Conservation (phyloP, 1,284 basidiomycete species). For the Cryptococcus sp. region DNA sequence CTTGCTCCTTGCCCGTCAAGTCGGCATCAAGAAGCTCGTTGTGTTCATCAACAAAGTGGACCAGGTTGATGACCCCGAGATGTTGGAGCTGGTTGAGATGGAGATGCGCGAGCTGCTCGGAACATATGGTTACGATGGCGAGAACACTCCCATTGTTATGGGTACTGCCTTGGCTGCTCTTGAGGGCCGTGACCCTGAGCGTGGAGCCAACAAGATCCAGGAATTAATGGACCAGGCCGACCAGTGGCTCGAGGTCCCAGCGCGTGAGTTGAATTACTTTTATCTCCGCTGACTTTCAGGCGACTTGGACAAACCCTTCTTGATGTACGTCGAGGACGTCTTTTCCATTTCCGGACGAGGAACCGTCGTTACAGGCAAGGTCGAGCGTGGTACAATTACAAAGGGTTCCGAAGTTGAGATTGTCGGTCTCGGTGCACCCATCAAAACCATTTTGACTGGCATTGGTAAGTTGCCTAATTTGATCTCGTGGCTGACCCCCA, state of each 20-base stretch:
- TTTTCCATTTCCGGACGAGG: conserved; percentile 99
- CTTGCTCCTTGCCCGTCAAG: conserved; percentile 93
- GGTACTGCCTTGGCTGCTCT: conserved; percentile 95
- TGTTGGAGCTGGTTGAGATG: conserved; percentile 99
- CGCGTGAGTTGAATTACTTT: conserved; percentile 62
- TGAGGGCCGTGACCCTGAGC: conserved; percentile 75
- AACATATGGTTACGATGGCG: conserved; percentile 93
- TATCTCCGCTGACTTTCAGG: conserved; percentile 55
- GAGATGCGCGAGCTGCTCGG: conserved; percentile 98
- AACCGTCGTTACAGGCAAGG: conserved; percentile 96
- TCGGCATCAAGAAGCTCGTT: conserved; percentile 96
- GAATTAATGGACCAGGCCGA: conserved; percentile 89
- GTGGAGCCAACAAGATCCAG: conserved; percentile 78
- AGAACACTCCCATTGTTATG: conserved; percentile 94
- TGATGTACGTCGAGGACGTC: conserved; percentile 95
- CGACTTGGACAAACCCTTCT: conserved; percentile 97
- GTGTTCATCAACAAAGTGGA: conserved; percentile 98
- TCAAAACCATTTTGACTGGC: conserved; percentile 95
- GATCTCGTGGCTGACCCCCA: conserved; percentile 40
- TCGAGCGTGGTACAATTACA: conserved; percentile 88
- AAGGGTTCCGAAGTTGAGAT: conserved; percentile 97
- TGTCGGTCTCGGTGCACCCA: conserved; percentile 76
- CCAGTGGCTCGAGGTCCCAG: conserved; percentile 91
- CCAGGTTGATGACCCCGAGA: conserved; percentile 93
- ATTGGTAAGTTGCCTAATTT: conserved; percentile 65